Percentiles rank a stretch among this genome's conserved stretches.
These are phyloP conservation scores for Suaeda aralocaspica DNA, from an alignment of 148 eudicot species.

Conservation along the genomic window DNA sequence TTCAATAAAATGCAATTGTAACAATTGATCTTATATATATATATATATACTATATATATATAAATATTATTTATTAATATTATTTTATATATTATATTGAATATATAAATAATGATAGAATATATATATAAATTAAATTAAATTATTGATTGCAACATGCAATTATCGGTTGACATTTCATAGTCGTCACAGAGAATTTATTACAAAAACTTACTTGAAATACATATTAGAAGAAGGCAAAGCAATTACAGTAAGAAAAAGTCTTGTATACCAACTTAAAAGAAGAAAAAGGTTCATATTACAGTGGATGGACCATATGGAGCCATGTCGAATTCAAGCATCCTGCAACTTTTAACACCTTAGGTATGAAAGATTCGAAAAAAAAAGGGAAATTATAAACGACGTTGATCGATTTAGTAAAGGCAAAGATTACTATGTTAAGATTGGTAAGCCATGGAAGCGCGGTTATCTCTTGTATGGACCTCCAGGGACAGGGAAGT, in stretches of 20 bases:
- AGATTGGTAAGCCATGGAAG: constrained; percentile 44
- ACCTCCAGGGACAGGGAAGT: constrained; percentile 43
- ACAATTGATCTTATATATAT: no score
- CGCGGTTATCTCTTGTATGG: constrained; percentile 41
- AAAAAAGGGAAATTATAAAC: constrained; percentile 31
- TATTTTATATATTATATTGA: no score
- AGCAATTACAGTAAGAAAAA: constrained; percentile 23
- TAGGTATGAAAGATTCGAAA: constrained; percentile 32
- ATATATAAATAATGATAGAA: no score
- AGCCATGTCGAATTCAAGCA: constrained; percentile 38
- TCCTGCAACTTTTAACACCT: constrained; percentile 33
- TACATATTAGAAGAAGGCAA: constrained; percentile 33
- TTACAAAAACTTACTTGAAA: constrained; percentile 27
- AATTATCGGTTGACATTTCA: constrained; percentile 22
- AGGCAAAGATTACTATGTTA: constrained; percentile 25
- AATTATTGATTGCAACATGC: no score
- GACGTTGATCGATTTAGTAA: constrained; percentile 31
- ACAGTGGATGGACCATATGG: constrained; percentile 10
- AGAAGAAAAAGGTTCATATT: not conserved
- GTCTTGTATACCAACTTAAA: constrained; percentile 34
- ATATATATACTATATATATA: no score
- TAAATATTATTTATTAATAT: no score
- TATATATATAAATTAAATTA: no score
- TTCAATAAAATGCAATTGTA: no score
- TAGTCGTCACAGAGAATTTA: constrained; percentile 15